phyloP scores from a whole-genome alignment of 371 early-diverging fungal species.

The Fennellomyces sp. region DNA sequence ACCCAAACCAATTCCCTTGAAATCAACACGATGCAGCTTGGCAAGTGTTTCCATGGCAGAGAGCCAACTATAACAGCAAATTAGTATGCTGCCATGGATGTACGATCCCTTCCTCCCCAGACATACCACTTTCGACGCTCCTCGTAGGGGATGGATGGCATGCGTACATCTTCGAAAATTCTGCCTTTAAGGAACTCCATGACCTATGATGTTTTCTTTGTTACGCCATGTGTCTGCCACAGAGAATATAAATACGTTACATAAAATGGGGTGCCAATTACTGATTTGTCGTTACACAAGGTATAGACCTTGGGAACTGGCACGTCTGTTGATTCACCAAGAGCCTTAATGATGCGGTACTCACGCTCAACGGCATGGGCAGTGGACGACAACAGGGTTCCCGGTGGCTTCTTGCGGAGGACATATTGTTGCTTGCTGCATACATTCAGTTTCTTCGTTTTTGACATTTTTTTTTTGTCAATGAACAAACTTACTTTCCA shows the following conservation, averaged over 20 bases:
- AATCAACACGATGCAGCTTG: constrained; percentile 77
- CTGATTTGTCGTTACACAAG: constrained; percentile 77
- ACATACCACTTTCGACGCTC: constrained; percentile 62
- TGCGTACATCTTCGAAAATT: constrained; percentile 71
- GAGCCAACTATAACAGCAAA: constrained; percentile 55
- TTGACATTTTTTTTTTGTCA: not conserved
- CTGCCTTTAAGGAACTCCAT: constrained; percentile 94
- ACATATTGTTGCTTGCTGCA: constrained; percentile 69
- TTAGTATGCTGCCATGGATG: too few relatives aligned
- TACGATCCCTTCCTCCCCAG: constrained; percentile 15
- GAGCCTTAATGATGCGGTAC: constrained; percentile 77
- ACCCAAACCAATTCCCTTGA: constrained; percentile 66
- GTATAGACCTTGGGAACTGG: constrained; percentile 89
- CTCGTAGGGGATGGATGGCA: constrained; percentile 55
- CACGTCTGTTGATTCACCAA: constrained; percentile 71
- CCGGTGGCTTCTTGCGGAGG: constrained; percentile 92
- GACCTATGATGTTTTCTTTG: constrained; percentile 36
- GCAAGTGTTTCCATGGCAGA: constrained; percentile 79
- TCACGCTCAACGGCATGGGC: constrained; percentile 95
- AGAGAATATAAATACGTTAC: constrained; percentile 40
- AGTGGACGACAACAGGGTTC: constrained; percentile 78
- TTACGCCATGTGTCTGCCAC: not conserved
- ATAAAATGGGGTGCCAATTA: constrained; percentile 93
- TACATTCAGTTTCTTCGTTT: not conserved
- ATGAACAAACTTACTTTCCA: constrained; percentile 63